Evolutionary conservation across 768 basidiomycete genomes (phyloP).

Genomic region (Russula sp.): DNA sequence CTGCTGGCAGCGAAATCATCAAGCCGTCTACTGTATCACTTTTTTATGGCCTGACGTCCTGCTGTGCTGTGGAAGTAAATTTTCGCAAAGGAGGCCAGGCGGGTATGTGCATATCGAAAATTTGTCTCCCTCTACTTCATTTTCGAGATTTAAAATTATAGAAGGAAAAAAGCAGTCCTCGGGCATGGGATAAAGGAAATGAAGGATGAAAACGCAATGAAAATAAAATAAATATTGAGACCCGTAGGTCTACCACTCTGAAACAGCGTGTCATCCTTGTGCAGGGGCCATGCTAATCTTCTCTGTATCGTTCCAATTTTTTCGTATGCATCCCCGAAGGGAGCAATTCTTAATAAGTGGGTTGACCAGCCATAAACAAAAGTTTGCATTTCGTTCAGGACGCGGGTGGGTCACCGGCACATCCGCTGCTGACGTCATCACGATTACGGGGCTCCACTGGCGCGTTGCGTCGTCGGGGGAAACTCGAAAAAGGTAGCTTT

Average conservation of each 20-base stretch:
- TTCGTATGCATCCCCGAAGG: constrained; percentile 93
- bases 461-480: no score
- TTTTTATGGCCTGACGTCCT: no score
- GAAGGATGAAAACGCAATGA: not conserved
- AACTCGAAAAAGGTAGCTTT: no score
- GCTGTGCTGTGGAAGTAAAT: no score
- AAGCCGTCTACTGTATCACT: no score
- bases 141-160: no score
- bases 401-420: constrained; percentile 1
- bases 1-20: no score
- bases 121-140: no score
- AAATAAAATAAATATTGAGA: constrained; percentile 37
- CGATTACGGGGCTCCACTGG: no score
- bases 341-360: constrained; percentile 25
- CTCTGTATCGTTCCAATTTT: constrained; percentile 99
- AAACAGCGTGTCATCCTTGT: constrained; percentile 99
- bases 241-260: constrained; percentile 69
- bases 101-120: no score
- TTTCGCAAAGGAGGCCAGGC: no score
- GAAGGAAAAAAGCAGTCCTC: no score
- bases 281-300: constrained; percentile 99
- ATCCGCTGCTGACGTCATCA: not conserved
- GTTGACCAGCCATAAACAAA: not conserved
- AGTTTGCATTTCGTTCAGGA: constrained; percentile 6
- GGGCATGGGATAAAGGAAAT: not conserved